Percentiles rank a stretch among this genome's conserved stretches.
Conservation (phyloP, 2,329 filamentous ascomycete species). For the Penicillium sumatraense region DNA sequence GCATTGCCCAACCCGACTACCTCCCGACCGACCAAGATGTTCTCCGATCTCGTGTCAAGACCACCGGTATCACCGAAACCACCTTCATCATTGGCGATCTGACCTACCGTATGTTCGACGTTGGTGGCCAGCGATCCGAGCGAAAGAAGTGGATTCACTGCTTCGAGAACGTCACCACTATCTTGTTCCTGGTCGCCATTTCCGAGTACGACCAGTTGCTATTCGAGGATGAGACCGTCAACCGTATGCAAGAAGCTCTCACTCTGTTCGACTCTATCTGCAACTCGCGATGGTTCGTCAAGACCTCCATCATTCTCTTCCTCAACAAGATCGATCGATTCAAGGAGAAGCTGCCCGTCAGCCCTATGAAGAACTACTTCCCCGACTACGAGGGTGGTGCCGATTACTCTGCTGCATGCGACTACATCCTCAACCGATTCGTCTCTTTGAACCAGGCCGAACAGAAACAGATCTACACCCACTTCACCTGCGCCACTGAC, state of each 20-base stretch:
- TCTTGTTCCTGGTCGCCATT: conserved; percentile 94
- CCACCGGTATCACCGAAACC: conserved; percentile 95
- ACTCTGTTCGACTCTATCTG: conserved; percentile 74
- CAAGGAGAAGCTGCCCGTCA: conserved; percentile 74
- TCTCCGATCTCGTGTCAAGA: conserved; percentile 94
- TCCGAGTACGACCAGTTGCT: conserved; percentile 96
- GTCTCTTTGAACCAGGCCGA: conserved; percentile 98
- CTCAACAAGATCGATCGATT: conserved; percentile 77
- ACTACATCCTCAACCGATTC: conserved; percentile 99
- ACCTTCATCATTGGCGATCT: conserved; percentile 94
- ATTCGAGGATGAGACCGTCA: conserved; percentile 93
- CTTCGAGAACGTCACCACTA: conserved; percentile 97
- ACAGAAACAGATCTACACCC: conserved; percentile 99
- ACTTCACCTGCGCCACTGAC: conserved; percentile 98
- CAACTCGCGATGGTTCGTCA: conserved; percentile 74
- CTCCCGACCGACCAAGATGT: conserved; percentile 96
- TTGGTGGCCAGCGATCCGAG: conserved; percentile 92
- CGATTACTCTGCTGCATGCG: conserved; percentile 93
- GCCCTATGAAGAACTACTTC: conserved; percentile 78
- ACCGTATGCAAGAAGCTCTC: conserved; percentile 74
- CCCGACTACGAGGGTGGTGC: conserved; percentile 85
- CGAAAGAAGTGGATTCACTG: conserved; percentile 99
- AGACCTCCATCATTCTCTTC: conserved; percentile 74
- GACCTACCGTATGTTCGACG: conserved; percentile 97
- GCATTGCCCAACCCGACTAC: conserved; percentile 89